Evolutionary conservation across 2,329 filamentous ascomycete species (phyloP).

Genomic region (Claviceps pazoutovae): DNA sequence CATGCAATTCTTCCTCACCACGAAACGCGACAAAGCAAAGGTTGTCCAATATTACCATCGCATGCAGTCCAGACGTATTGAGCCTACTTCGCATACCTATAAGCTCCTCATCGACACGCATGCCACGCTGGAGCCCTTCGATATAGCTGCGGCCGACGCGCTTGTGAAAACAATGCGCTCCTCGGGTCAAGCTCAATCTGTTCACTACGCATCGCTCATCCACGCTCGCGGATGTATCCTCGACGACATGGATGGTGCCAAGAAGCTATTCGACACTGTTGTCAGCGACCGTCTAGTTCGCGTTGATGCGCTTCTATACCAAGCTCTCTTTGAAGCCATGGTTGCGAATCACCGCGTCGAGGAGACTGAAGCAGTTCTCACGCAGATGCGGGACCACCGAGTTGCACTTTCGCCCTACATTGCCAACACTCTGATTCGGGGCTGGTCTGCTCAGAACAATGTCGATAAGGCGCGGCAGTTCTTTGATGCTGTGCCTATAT

Average conservation of each 20-base stretch:
- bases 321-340: constrained; percentile 93
- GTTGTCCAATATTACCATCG: constrained; percentile 89
- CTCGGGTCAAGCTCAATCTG: constrained; percentile 70
- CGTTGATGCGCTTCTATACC: constrained; percentile 77
- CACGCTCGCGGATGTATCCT: constrained; percentile 90
- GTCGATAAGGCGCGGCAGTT: constrained; percentile 65
- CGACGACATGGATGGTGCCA: constrained; percentile 78
- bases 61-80: constrained; percentile 76
- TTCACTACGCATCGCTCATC: constrained; percentile 91
- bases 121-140: constrained; percentile 79
- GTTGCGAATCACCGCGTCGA: constrained; percentile 82
- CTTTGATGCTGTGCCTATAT: constrained; percentile 63
- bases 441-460: constrained; percentile 77
- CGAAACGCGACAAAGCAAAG: constrained; percentile 90
- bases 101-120: constrained; percentile 94
- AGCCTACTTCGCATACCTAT: constrained; percentile 89
- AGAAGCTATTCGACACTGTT: constrained; percentile 68
- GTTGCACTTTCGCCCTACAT: constrained; percentile 94
- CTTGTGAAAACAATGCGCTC: constrained; percentile 67
- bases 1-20: constrained; percentile 98
- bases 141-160: constrained; percentile 76
- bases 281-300: constrained; percentile 52
- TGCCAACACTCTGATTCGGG: constrained; percentile 94
- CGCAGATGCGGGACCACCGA: constrained; percentile 56
- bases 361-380: constrained; percentile 60